Evolutionary conservation across 306 rosid species (phyloP), one percentile per base, ranked within the genome.

Genomic region (Nissolia schottii): DNA sequence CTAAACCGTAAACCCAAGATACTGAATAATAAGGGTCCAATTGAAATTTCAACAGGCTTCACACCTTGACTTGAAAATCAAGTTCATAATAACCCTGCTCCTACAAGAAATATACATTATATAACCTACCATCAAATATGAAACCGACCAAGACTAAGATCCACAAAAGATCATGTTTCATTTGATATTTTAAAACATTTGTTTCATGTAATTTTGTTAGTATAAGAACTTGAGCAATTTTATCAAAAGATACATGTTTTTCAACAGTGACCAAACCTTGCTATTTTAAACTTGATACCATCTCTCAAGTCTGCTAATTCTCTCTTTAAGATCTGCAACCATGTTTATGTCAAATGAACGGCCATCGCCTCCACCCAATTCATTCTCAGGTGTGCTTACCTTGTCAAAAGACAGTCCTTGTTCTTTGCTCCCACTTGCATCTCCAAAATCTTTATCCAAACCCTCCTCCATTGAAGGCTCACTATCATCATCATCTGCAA

Each of bases 221-320:
- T 18, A 49, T 50, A 19, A n/a, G n/a, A n/a, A n/a, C n/a, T n/a
- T n/a, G n/a, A n/a, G n/a, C n/a, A n/a, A n/a, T n/a, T n/a, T n/a
- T n/a, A n/a, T n/a, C n/a, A n/a, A n/a, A n/a, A n/a, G n/a, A n/a
- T n/a, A n/a, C n/a, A n/a, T n/a, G 29, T 24, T 76, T 79, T 51
- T 37, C 71, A 61, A 27, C 24, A 27, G 8, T 63, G 22, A 34
- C 79, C 54, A 31, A 78, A 62, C 46, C 64, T 71, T 23, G 2
- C 38, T 15, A 0, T n/a, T 78, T 71, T 5, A 51, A 41, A 16
- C 13, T 23, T 71, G 31, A 18, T 12, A 12, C 22, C 62, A 31
- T 24, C 1, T 54, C 55, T 71, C 28, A 0, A 71, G 62, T 12
- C 22, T 67, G 25, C 66, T 63, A 7, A 78, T 55, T 78, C 73